Base-by-base conservation (phyloP, 768 basidiomycete species). In the Lenzites betulinus region DNA sequence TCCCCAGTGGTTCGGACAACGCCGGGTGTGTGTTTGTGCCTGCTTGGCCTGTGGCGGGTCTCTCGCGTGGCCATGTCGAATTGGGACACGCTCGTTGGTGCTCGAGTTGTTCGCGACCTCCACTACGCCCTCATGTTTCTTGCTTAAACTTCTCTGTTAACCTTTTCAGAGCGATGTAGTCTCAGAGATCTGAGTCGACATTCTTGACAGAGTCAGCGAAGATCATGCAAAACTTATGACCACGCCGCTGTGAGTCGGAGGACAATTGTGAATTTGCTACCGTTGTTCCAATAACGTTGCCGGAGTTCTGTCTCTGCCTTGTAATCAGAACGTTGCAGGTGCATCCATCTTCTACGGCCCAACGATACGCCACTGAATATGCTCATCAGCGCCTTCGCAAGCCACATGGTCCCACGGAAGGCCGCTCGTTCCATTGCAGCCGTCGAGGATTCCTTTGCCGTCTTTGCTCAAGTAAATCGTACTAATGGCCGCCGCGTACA, bases 1-100 rank as follows among this genome's bases (percentile, higher is more conserved):
- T 41, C 22, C 51, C 51, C 57, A 59, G 42, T 63, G 55, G 62
- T 26, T 63, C 62, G 62, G 62, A 51, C 52, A 54, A 54, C 62
- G 56, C 62, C 62, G 62, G 62, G 62, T 54, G 7, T 16, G 16
- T 63, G 53, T 44, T 63, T 63, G 62, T 13, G 16, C 23, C 5
- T 63, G 53, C 49, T 63, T 58, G 57, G n/a, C 9, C 33, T 57
- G 55, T 62, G 54, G 60, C 60, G 43, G 13, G 47, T 26, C 16
- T 25, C 23, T 13, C 47, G 38, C 25, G 39, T 25, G 44, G 56
- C 39, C 7, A 20, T n/a, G 20, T 35, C 49, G 33, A 50, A 50
- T 50, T 30, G 30, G 49, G 44, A 49, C 18, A 20, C 22, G 11
- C 23, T 2, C 47, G 28, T 33, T 39, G 38, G 38, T 8, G 8